Conservation (phyloP, 2,329 filamentous ascomycete species). For the Ambrosiella cleistominuta region DNA sequence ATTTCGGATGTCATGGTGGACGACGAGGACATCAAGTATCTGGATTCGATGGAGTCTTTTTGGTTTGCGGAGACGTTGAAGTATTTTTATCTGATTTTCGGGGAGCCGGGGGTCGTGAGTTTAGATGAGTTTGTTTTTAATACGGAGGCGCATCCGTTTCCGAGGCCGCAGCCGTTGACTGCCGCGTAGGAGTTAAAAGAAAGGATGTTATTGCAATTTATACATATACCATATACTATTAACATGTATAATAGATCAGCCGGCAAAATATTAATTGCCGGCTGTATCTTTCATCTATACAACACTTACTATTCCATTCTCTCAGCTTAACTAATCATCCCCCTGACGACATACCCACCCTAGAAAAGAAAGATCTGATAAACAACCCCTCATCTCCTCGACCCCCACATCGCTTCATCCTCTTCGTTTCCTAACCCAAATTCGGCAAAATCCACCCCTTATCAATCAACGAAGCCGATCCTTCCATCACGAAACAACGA, state of each 20-base stretch:
- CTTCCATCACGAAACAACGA: background rate
- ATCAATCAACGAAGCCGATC: background rate
- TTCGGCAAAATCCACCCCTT: background rate
- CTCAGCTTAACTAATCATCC: no score
- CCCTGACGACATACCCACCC: no score
- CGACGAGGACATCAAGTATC: constrained; percentile 20
- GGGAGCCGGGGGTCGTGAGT: constrained; percentile 42
- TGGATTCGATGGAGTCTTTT: constrained; percentile 55
- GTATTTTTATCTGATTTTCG: constrained; percentile 58
- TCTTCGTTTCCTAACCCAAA: background rate
- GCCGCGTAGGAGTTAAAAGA: background rate
- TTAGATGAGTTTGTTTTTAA: constrained; percentile 51
- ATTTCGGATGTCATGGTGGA: constrained; percentile 23
- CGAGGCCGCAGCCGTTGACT: constrained; percentile 13
- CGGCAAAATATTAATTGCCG: no score
- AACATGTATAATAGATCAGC: no score
- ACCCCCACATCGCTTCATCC: background rate
- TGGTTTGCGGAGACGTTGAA: constrained; percentile 60
- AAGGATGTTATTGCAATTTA: background rate
- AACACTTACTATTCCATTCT: no score
- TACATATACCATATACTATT: no score
- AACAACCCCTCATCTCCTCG: no score
- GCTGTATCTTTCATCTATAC: no score
- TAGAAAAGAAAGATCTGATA: no score
- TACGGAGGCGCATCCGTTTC: constrained; percentile 33